Conservation (phyloP, 257 asterid genomes). For the Penstemon newberryi region DNA sequence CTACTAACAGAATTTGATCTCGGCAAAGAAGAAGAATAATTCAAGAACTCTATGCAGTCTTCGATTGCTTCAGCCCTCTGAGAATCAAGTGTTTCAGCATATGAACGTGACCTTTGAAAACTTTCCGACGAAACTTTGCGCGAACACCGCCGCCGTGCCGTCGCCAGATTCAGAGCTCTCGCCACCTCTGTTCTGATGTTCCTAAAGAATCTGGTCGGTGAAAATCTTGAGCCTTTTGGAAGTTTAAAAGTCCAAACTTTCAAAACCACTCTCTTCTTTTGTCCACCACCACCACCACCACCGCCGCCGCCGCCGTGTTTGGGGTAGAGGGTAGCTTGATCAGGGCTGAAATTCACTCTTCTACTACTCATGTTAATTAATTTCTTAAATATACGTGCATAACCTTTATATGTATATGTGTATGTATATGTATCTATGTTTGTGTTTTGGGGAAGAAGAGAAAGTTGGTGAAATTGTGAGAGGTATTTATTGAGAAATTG, state of each 20-base stretch:
- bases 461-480: conserved; percentile 21
- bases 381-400: no score
- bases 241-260: conserved; percentile 39
- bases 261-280: conserved; percentile 32
- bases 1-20: conserved; percentile 63
- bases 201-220: conserved; percentile 51
- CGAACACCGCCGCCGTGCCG: conserved; percentile 39
- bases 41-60: conserved; percentile 93
- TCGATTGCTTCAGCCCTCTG: conserved; percentile 90
- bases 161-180: conserved; percentile 40
- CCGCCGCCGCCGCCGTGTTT: conserved; percentile 16
- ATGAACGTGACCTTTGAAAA: conserved; percentile 65
- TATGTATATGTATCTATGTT: background rate
- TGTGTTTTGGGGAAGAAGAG: conserved; percentile 16
- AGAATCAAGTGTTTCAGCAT: conserved; percentile 70
- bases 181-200: conserved; percentile 58
- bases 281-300: conserved; percentile 24
- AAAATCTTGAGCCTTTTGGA: conserved; percentile 38
- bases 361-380: conserved; percentile 20
- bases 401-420: no score
- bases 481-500: conserved; percentile 35
- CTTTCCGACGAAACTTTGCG: conserved; percentile 62
- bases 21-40: conserved; percentile 55
- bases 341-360: conserved; percentile 59
- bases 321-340: conserved; percentile 16